These are phyloP conservation scores for Salix arbutifolia DNA, from an alignment of 345 rosid species.

Conservation along the genomic window DNA sequence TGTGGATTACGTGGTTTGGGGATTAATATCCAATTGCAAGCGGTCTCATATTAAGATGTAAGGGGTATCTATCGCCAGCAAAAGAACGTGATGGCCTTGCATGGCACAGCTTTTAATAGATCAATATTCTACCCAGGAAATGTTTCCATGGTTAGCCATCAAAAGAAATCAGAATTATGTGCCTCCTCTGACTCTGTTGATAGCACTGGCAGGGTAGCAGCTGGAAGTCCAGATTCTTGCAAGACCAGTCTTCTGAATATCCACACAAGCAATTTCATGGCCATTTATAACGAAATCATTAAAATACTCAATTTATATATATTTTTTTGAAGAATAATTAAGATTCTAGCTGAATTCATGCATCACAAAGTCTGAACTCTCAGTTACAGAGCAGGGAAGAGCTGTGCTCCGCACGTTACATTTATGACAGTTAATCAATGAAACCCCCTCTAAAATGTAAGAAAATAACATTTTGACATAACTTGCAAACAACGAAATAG, in stretches of 20 bases:
- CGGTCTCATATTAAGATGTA: too few species aligned
- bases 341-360: neutral
- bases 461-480: neutral
- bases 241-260: neutral
- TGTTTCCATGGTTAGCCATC: neutral
- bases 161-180: neutral
- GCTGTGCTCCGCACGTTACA: neutral
- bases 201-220: neutral
- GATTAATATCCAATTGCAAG: too few species aligned
- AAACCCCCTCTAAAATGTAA: neutral
- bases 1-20: too few species aligned
- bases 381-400: neutral
- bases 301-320: too few species aligned
- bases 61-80: too few species aligned
- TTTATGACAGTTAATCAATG: neutral
- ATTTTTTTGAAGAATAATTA: neutral
- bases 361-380: neutral
- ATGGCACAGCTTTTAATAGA: too few species aligned
- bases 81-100: too few species aligned
- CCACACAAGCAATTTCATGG: neutral
- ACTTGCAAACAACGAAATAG: too few species aligned
- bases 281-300: neutral
- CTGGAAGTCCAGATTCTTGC: neutral
- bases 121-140: neutral
- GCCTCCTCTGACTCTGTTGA: neutral